Percentiles rank a stretch among this genome's conserved stretches.
phyloP scores from a whole-genome alignment of 352 stramenopile genomes.

The Saprolegnia parasitica region DNA sequence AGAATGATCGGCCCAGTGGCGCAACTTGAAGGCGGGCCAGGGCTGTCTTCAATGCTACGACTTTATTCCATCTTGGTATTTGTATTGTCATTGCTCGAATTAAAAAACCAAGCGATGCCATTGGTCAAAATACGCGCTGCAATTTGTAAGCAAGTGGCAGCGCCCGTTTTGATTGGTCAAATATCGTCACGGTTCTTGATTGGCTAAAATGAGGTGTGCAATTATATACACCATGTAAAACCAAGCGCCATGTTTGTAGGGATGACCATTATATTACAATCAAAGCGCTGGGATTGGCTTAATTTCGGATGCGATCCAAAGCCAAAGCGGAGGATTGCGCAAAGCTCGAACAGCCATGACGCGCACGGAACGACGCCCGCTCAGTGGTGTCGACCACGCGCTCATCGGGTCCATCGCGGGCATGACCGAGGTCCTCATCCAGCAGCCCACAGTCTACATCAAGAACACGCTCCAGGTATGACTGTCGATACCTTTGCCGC shows the following conservation, averaged over 20 bases:
- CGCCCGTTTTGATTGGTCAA: neutral
- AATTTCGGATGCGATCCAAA: neutral
- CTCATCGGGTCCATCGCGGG: constrained; percentile 71
- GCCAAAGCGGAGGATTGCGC: neutral
- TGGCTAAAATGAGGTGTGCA: neutral
- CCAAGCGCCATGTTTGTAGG: neutral
- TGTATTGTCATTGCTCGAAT: neutral
- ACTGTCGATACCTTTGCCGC: neutral
- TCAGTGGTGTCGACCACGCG: constrained; percentile 67
- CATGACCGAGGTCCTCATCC: constrained; percentile 79
- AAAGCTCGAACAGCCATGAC: neutral
- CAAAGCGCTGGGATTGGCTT: neutral
- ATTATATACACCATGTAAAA: neutral
- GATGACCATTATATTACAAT: neutral
- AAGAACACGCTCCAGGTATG: constrained; percentile 76
- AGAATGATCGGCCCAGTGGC: neutral
- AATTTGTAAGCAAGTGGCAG: constrained; percentile 17
- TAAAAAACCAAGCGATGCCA: neutral
- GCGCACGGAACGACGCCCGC: constrained; percentile 45
- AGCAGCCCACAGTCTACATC: constrained; percentile 79
- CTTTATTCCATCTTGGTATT: constrained; percentile 7
- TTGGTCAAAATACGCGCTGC: neutral
- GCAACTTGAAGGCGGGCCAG: neutral
- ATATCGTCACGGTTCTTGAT: neutral
- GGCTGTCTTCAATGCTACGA: neutral